Percentiles rank a stretch among this genome's conserved stretches.
These are phyloP conservation scores for Penicillium simplicissimum DNA, from an alignment of 495 filamentous ascomycete genomes.

Conservation along the genomic window DNA sequence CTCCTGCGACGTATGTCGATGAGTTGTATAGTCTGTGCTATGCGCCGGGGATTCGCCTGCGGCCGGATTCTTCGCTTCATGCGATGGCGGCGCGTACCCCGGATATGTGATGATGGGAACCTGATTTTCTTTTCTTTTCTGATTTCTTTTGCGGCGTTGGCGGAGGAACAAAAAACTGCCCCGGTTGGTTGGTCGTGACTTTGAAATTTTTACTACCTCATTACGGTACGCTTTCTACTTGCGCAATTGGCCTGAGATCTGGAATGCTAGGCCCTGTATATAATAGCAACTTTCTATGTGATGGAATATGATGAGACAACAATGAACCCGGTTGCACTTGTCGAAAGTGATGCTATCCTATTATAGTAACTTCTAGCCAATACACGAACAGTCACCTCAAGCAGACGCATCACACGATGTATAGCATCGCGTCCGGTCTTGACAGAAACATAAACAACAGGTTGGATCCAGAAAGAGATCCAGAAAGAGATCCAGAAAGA, in stretches of 20 bases:
- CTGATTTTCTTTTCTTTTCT: background rate
- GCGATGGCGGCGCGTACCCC: background rate
- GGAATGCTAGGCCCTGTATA: conserved; percentile 3
- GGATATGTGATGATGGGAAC: conserved; percentile 4
- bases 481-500: no score
- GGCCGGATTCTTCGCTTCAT: conserved; percentile 28
- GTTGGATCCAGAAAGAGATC: background rate
- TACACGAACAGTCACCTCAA: background rate
- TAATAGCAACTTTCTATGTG: conserved; percentile 1
- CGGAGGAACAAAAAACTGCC: background rate
- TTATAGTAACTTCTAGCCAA: background rate
- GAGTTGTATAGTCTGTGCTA: conserved; percentile 48
- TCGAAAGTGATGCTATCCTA: background rate
- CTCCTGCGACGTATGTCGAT: conserved; percentile 40
- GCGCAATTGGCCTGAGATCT: background rate
- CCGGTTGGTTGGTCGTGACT: background rate
- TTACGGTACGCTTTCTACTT: background rate
- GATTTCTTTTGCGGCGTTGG: background rate
- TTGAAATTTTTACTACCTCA: background rate
- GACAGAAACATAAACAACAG: background rate
- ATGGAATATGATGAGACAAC: background rate
- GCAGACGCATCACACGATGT: no score
- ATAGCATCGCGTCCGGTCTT: background rate
- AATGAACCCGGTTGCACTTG: background rate
- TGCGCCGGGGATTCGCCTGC: conserved; percentile 36